phyloP scores from a whole-genome alignment of 257 asterid species.

The Mentha longifolia region DNA sequence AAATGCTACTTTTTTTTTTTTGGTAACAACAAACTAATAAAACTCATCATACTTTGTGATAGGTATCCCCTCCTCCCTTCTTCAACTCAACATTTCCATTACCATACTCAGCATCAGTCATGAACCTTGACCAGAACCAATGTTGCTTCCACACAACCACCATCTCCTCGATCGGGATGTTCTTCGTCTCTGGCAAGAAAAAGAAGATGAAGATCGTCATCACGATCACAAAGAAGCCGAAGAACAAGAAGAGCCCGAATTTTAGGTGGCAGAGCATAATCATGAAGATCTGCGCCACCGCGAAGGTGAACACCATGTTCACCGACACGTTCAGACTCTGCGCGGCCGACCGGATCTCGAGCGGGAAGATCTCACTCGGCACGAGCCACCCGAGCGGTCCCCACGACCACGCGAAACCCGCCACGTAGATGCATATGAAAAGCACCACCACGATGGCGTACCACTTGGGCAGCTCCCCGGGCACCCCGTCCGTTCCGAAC shows the following conservation, averaged over 20 bases:
- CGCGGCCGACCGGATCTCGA: slow-evolving; percentile 65
- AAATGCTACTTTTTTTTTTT: neutral
- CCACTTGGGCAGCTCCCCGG: slow-evolving; percentile 43
- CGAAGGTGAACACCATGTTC: slow-evolving; percentile 59
- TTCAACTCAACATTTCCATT: slow-evolving; percentile 37
- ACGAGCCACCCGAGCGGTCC: slow-evolving; percentile 97
- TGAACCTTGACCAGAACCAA: slow-evolving; percentile 61
- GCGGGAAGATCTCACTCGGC: slow-evolving; percentile 88
- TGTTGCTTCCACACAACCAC: slow-evolving; percentile 55
- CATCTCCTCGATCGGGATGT: slow-evolving; percentile 73
- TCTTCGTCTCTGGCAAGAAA: slow-evolving; percentile 73
- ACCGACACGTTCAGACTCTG: slow-evolving; percentile 55
- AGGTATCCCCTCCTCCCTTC: slow-evolving; percentile 33
- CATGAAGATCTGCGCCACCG: slow-evolving; percentile 71
- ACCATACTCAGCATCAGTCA: slow-evolving; percentile 44
- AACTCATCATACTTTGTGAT: slow-evolving; percentile 44
- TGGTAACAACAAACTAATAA: neutral
- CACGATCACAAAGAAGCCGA: slow-evolving; percentile 45
- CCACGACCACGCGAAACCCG: slow-evolving; percentile 72
- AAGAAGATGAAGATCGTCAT: slow-evolving; percentile 51
- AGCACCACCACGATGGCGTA: slow-evolving; percentile 57
- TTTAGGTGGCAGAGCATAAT: slow-evolving; percentile 74
- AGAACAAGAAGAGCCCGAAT: slow-evolving; percentile 61
- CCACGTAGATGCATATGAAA: slow-evolving; percentile 54
- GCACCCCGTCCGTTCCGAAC: slow-evolving; percentile 52